phyloP scores from a whole-genome alignment of 2,329 filamentous ascomycete genomes.

The Septoria linicola region DNA sequence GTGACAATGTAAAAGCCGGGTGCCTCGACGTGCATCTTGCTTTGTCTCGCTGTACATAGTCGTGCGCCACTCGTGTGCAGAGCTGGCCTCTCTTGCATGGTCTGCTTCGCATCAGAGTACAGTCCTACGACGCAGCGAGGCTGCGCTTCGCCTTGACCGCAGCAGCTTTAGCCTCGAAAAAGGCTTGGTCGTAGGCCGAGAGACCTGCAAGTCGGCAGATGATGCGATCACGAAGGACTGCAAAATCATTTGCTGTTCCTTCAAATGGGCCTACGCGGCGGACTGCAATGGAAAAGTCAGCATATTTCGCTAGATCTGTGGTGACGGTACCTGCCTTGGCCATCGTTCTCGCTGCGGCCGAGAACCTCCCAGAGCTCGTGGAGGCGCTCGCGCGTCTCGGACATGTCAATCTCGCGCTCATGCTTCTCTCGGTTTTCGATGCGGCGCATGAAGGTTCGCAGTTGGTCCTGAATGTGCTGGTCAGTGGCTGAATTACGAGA shows the following conservation, averaged over 20 bases:
- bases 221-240: constrained; percentile 16
- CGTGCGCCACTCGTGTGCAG: no score
- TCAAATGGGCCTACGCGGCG: constrained; percentile 11
- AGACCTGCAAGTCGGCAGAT: constrained; percentile 16
- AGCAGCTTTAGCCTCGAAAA: neutral
- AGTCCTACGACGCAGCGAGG: no score
- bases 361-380: constrained; percentile 2
- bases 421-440: constrained; percentile 1
- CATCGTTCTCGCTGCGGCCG: constrained; percentile 5
- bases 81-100: no score
- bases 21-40: no score
- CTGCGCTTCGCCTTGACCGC: neutral
- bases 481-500: neutral
- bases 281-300: constrained; percentile 2
- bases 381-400: constrained; percentile 5
- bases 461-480: neutral
- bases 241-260: constrained; percentile 20
- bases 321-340: neutral
- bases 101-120: no score
- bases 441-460: neutral
- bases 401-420: constrained; percentile 5
- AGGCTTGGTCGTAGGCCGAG: constrained; percentile 6
- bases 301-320: neutral
- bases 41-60: no score
- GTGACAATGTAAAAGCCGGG: no score